A percentile compares a stretch with the other conserved stretches of the same genome.
Evolutionary conservation across 768 basidiomycete species (phyloP).

Genomic region (Tulasnella sp.): DNA sequence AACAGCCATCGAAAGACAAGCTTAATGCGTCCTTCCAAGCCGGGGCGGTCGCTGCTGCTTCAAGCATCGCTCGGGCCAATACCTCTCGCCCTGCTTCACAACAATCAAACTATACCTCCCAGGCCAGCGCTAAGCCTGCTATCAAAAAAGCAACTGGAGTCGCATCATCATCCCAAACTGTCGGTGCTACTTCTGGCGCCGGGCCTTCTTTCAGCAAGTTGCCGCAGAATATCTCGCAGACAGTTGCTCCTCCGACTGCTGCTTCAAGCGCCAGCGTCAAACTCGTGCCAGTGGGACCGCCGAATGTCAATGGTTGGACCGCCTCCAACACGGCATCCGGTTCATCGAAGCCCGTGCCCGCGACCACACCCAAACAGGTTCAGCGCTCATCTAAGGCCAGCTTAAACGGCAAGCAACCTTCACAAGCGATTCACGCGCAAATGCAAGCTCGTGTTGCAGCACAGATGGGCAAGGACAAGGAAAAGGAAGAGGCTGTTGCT

Average conservation of each 20-base stretch:
- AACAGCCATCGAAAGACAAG: constrained; percentile 44
- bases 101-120: constrained; percentile 8
- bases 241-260: background rate
- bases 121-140: constrained; percentile 2
- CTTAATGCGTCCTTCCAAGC: constrained; percentile 23
- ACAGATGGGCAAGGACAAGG: constrained; percentile 29
- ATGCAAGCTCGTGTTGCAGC: constrained; percentile 34
- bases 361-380: constrained; percentile 15
- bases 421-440: constrained; percentile 51
- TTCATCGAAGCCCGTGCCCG: constrained; percentile 28
- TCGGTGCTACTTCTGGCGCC: background rate
- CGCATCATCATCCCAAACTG: background rate
- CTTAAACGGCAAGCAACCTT: constrained; percentile 37
- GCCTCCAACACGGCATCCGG: constrained; percentile 28
- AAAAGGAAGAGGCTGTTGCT: constrained; percentile 32
- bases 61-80: constrained; percentile 25
- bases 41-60: constrained; percentile 3
- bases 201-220: constrained; percentile 16
- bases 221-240: background rate
- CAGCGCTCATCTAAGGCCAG: background rate
- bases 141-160: constrained; percentile 6
- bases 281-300: constrained; percentile 6
- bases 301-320: background rate
- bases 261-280: constrained; percentile 11
- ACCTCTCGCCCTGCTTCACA: constrained; percentile 19